Percentiles rank a stretch among this genome's conserved stretches.
Evolutionary conservation across 1,284 basidiomycete genomes (phyloP).

Genomic region (Malassezia psittaci): DNA sequence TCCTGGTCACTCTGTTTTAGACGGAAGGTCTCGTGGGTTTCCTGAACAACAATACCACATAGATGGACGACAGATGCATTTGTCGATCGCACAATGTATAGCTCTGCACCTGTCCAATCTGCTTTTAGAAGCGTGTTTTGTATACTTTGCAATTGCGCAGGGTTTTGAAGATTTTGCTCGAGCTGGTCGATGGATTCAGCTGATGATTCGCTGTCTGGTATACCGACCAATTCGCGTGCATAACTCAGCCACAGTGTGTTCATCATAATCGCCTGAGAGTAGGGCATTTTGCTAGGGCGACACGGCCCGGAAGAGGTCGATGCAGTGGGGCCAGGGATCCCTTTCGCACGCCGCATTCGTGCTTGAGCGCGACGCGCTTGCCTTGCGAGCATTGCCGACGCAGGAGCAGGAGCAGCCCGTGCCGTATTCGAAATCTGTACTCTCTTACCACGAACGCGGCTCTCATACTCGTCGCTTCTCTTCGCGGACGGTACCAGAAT

Average conservation of each 20-base stretch:
- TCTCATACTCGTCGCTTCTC: constrained; percentile 4
- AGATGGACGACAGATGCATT: constrained; percentile 15
- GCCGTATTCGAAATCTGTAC: constrained; percentile 10
- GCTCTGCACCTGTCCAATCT: constrained; percentile 11
- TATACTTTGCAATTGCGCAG: neutral
- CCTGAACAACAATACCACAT: constrained; percentile 10
- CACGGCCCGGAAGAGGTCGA: neutral
- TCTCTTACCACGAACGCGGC: constrained; percentile 2
- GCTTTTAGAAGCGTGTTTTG: constrained; percentile 15
- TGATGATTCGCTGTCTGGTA: neutral
- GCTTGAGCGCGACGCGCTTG: neutral
- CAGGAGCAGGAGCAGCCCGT: constrained; percentile 9
- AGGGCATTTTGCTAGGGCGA: neutral
- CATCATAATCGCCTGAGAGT: constrained; percentile 1
- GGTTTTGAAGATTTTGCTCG: neutral
- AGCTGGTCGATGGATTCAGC: neutral
- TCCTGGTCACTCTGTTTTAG: neutral
- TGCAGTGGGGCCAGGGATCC: no score
- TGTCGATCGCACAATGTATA: constrained; percentile 10
- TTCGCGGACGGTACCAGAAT: neutral
- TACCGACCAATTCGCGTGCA: constrained; percentile 5
- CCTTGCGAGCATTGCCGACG: constrained; percentile 1
- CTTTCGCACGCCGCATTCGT: neutral
- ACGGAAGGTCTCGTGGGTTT: constrained; percentile 15
- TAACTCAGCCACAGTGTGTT: constrained; percentile 9